A percentile compares a stretch with the other conserved stretches of the same genome.
These are phyloP conservation scores for Tetraselmis chui DNA, from an alignment of 139 green algal genomes.

Conservation along the genomic window DNA sequence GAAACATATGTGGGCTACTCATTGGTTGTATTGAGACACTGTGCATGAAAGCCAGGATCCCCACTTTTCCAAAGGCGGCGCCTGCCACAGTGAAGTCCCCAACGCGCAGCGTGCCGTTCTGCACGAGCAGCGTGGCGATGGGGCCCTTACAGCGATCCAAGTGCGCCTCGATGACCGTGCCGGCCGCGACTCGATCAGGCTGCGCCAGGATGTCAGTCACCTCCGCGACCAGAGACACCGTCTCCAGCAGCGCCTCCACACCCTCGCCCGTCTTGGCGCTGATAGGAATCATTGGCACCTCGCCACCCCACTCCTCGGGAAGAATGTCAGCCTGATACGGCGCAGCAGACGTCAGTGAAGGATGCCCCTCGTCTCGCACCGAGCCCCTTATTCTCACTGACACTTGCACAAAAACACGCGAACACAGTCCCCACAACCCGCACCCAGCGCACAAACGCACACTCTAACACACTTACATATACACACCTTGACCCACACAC, in stretches of 20 bases:
- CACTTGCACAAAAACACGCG: no score
- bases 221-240: constrained; percentile 78
- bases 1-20: no score
- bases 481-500: no score
- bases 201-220: constrained; percentile 74
- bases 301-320: constrained; percentile 94
- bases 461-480: constrained; percentile 85
- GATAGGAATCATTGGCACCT: constrained; percentile 80
- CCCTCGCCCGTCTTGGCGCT: constrained; percentile 79
- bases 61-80: constrained; percentile 69
- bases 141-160: constrained; percentile 79
- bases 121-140: constrained; percentile 84
- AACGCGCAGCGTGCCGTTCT: constrained; percentile 75
- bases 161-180: constrained; percentile 91
- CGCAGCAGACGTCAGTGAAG: no score
- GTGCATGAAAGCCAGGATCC: no score
- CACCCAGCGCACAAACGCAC: no score
- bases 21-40: no score
- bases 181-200: constrained; percentile 53
- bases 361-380: no score
- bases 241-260: constrained; percentile 77
- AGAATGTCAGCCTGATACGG: constrained; percentile 72
- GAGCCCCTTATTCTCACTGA: no score
- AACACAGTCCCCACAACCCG: no score
- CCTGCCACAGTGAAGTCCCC: constrained; percentile 79